Percentiles rank a stretch among this genome's conserved stretches.
phyloP scores from a whole-genome alignment of 345 rosid genomes.

The Ceriops tagal region DNA sequence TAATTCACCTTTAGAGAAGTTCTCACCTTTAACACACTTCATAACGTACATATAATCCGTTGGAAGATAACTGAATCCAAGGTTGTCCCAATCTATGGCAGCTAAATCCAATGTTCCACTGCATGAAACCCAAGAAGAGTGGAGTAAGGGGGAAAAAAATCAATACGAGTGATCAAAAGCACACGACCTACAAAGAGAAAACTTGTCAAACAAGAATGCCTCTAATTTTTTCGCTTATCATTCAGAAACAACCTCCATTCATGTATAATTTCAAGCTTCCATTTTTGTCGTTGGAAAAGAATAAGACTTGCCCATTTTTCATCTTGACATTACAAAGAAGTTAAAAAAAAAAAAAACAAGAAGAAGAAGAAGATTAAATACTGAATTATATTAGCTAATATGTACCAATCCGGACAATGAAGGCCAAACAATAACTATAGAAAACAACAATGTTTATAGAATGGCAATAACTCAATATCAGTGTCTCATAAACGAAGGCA shows the following conservation, averaged over 20 bases:
- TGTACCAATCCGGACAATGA: no score
- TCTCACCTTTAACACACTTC: conserved; percentile 57
- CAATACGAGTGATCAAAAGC: neutral
- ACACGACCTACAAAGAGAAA: neutral
- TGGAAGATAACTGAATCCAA: conserved; percentile 61
- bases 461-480: neutral
- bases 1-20: conserved; percentile 60
- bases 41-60: conserved; percentile 88
- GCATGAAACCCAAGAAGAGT: neutral
- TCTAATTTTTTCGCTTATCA: neutral
- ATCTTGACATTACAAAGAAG: neutral
- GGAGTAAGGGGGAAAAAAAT: neutral
- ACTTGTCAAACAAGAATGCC: neutral
- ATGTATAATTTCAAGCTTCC: neutral
- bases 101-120: conserved; percentile 45
- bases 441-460: neutral
- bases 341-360: no score
- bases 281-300: neutral
- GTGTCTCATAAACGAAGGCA: neutral
- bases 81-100: conserved; percentile 82
- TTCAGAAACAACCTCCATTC: neutral
- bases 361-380: neutral
- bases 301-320: neutral
- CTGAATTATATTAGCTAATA: neutral
- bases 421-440: no score